Evolutionary conservation across 2,329 filamentous ascomycete species (phyloP).

Genomic region (Davidsoniella neocaledoniae): DNA sequence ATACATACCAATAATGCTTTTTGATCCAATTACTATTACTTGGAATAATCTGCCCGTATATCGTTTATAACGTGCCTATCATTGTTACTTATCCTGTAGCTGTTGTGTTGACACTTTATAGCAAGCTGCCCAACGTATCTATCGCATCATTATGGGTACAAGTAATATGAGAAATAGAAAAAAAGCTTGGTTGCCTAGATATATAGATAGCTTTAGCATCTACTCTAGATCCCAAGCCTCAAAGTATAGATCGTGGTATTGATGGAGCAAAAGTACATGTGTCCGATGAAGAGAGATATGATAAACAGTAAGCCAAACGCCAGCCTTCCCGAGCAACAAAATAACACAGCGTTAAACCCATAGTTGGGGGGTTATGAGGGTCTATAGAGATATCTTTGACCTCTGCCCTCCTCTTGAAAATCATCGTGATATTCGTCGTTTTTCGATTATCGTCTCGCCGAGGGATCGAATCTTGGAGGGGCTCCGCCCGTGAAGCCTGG

Average conservation of each 20-base stretch:
- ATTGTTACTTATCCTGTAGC: no score
- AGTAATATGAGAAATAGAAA: not conserved
- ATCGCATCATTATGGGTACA: not conserved
- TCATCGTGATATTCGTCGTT: slow-evolving; percentile 2
- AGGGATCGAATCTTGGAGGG: slow-evolving; percentile 61
- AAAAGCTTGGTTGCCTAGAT: not conserved
- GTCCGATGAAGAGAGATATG: slow-evolving; percentile 9
- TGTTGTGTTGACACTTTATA: no score
- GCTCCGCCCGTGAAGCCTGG: slow-evolving; percentile 36
- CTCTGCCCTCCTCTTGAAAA: slow-evolving; percentile 1
- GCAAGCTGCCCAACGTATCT: no score
- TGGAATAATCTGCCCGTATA: no score
- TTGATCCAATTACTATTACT: no score
- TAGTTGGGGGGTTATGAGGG: not conserved
- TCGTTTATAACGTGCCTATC: no score
- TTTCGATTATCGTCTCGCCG: slow-evolving; percentile 37
- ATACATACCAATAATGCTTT: no score
- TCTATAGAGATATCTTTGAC: slow-evolving; percentile 1
- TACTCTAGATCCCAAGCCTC: slow-evolving; percentile 1
- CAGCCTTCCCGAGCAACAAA: slow-evolving; percentile 13
- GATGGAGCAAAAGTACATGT: slow-evolving; percentile 10
- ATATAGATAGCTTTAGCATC: not conserved
- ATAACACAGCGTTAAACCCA: slow-evolving; percentile 12
- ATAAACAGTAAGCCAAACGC: slow-evolving; percentile 14
- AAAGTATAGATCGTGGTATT: slow-evolving; percentile 10